A percentile compares a stretch with the other conserved stretches of the same genome.
Evolutionary conservation across 108 stramenopile species (phyloP).

Genomic region (Cyclotella atomus): DNA sequence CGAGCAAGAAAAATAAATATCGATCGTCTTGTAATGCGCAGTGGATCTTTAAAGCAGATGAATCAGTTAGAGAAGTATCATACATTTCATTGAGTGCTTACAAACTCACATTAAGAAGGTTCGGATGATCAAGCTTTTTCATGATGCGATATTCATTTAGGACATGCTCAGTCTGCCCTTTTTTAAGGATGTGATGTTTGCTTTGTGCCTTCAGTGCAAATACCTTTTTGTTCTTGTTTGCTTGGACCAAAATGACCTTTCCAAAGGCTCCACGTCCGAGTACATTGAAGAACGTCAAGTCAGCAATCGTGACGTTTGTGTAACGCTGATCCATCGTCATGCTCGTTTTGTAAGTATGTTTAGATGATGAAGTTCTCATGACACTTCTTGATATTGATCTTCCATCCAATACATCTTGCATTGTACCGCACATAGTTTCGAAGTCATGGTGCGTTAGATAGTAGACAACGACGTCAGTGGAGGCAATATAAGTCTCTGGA

Average conservation of each 20-base stretch:
- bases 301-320: conserved; percentile 8
- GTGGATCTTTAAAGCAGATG: conserved; percentile 11
- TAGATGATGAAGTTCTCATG: background rate
- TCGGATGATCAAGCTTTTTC: conserved; percentile 57
- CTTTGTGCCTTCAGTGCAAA: conserved; percentile 78
- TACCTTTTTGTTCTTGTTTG: conserved; percentile 30
- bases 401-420: conserved; percentile 62
- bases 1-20: conserved; percentile 64
- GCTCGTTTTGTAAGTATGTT: conserved; percentile 24
- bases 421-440: conserved; percentile 55
- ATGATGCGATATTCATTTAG: conserved; percentile 55
- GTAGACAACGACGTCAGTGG: conserved; percentile 60
- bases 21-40: conserved; percentile 62
- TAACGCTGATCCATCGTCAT: conserved; percentile 26
- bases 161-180: conserved; percentile 63
- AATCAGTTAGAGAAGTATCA: too few relatives aligned
- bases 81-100: too few relatives aligned
- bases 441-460: conserved; percentile 63
- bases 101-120: conserved; percentile 40
- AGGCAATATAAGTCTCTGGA: conserved; percentile 55
- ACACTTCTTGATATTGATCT: conserved; percentile 27
- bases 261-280: conserved; percentile 54
- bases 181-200: conserved; percentile 61
- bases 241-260: conserved; percentile 39
- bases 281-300: conserved; percentile 28